Base-by-base conservation (phyloP, 768 basidiomycete species). In the Kwoniella sp. region DNA sequence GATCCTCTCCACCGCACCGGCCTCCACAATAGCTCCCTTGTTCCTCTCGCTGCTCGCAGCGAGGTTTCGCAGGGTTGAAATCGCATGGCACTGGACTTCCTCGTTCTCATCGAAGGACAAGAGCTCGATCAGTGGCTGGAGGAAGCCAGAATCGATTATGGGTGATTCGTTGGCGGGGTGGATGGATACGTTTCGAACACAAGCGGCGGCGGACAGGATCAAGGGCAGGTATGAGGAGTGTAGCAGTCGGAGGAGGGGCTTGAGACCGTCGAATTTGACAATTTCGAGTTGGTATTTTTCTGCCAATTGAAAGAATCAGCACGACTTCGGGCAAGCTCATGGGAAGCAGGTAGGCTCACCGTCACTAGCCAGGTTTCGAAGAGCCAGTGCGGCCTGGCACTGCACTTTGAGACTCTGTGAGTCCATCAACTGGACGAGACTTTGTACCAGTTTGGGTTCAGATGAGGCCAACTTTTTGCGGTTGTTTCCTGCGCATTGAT, bases 271-370 rank as follows among this genome's bases (percentile, higher is more conserved):
- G 29, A 88, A 84, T 73, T 89, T 91, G 68, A 99, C 95, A 48
- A 99, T 98, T 73, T 99, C 95, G 44, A 98, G 80, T 65, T 98
- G 95, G 73, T 98, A 99, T 77, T 95, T 96, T 77, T 98, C 92
- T 96, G 73, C 25, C n/a, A n/a, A n/a, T n/a, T n/a, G n/a, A 48
- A 22, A 8, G 27, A 1, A 29, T 51, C 25, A 23, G 38, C 39
- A 7, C 50, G 29, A 19, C 45, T 12, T n/a, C n/a, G n/a, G n/a
- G 1, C 2, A 32, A 11, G 29, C 59, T 29, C 25, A 4, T n/a
- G n/a, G n/a, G n/a, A n/a, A n/a, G n/a, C n/a, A n/a, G n/a, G n/a
- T n/a, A 37, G 14, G 73, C 78, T 63, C 70, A 92, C 91, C 93
- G 73, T 99, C 95, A 65, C 89, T 92, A 32, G 95, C 95, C 43